Conservation (phyloP, 306 rosid genomes). For the Hylodesmum podocarpum region DNA sequence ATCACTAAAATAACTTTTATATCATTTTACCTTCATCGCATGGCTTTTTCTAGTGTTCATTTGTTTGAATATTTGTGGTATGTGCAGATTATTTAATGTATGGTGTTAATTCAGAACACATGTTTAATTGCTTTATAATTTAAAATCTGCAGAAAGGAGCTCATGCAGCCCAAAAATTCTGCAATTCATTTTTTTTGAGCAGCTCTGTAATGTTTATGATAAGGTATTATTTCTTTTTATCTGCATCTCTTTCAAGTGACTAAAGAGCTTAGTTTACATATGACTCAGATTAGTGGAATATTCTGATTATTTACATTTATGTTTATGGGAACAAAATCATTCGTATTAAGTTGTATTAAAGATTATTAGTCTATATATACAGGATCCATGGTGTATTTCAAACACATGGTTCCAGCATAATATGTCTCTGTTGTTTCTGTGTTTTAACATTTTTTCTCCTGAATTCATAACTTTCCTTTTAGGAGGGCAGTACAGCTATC, state of each 20-base stretch:
- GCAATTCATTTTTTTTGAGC: slow-evolving; percentile 76
- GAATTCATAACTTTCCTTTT: neutral
- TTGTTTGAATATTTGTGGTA: too few relatives aligned
- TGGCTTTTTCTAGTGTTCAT: neutral
- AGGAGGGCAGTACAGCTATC: neutral
- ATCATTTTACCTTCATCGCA: slow-evolving; percentile 6
- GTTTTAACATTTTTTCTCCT: neutral
- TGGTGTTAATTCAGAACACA: slow-evolving; percentile 1
- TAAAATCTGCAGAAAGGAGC: slow-evolving; percentile 69
- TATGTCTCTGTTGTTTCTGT: too few relatives aligned
- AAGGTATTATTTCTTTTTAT: slow-evolving; percentile 53
- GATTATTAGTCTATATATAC: too few relatives aligned
- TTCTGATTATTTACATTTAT: too few relatives aligned
- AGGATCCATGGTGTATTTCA: too few relatives aligned
- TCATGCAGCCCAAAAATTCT: slow-evolving; percentile 79
- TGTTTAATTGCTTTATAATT: slow-evolving; percentile 12
- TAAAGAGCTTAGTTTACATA: neutral
- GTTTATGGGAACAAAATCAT: too few relatives aligned
- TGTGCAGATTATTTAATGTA: neutral
- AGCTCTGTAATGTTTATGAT: slow-evolving; percentile 90
- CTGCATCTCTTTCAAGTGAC: slow-evolving; percentile 14
- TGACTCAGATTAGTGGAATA: too few relatives aligned
- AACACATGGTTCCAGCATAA: too few relatives aligned
- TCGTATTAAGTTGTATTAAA: too few relatives aligned
- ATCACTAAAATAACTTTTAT: neutral